A percentile compares a stretch with the other conserved stretches of the same genome.
These are phyloP conservation scores for Vaccinium vitisidaea DNA, from an alignment of 148 eudicot genomes.

Conservation along the genomic window DNA sequence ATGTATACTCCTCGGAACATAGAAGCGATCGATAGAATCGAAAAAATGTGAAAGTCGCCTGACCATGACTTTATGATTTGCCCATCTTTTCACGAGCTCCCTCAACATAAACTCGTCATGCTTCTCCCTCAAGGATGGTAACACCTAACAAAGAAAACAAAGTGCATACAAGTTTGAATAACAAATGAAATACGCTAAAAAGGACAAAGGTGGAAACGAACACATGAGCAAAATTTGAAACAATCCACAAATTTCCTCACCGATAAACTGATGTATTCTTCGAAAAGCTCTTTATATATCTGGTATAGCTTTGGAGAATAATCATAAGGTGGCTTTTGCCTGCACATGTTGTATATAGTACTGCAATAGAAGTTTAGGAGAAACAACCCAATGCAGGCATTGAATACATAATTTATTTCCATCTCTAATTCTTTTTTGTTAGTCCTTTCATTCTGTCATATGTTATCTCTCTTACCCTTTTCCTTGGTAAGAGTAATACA, in stretches of 20 bases:
- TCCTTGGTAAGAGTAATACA: not conserved
- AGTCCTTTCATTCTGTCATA: not conserved
- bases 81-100: slow-evolving; percentile 43
- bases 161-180: not conserved
- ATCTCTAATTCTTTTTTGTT: not conserved
- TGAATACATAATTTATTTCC: not conserved
- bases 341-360: slow-evolving; percentile 35
- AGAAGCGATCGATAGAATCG: slow-evolving; percentile 37
- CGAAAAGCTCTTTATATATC: slow-evolving; percentile 29
- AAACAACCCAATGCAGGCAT: not conserved
- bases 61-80: slow-evolving; percentile 35
- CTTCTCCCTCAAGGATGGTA: slow-evolving; percentile 30
- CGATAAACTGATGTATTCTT: slow-evolving; percentile 32
- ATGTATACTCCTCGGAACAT: slow-evolving; percentile 26
- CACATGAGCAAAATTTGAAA: not conserved
- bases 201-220: not conserved
- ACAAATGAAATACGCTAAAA: not conserved
- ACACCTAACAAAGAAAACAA: slow-evolving; percentile 15
- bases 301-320: slow-evolving; percentile 35
- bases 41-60: slow-evolving; percentile 37
- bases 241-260: slow-evolving; percentile 19
- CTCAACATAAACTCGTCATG: slow-evolving; percentile 41
- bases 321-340: slow-evolving; percentile 35
- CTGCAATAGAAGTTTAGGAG: slow-evolving; percentile 18
- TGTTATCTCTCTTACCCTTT: not conserved